These are phyloP conservation scores for Fraxinus sp. DNA, from an alignment of 305 asterid genomes.

Conservation along the genomic window DNA sequence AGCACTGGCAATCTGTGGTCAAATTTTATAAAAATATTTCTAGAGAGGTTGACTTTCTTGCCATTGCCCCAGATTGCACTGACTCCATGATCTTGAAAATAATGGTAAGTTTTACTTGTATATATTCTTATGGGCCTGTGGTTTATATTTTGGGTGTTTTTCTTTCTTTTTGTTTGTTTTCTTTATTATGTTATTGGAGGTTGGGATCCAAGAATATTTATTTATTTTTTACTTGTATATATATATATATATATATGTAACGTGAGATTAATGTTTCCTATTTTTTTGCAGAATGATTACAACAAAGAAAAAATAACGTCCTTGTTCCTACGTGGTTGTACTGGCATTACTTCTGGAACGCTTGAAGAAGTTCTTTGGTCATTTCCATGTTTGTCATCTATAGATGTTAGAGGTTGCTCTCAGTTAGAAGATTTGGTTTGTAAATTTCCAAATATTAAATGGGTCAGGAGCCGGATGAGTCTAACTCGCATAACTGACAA, in stretches of 20 bases:
- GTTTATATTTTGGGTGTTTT: not conserved
- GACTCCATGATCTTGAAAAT: constrained; percentile 61
- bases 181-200: not conserved
- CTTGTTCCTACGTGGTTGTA: constrained; percentile 78
- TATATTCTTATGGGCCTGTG: constrained; percentile 4
- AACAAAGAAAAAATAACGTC: constrained; percentile 69
- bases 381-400: constrained; percentile 54
- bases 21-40: constrained; percentile 60
- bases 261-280: constrained; percentile 22
- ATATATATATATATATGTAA: not conserved
- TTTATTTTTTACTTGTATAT: not conserved
- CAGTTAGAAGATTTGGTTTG: constrained; percentile 78
- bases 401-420: constrained; percentile 92
- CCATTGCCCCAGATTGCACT: constrained; percentile 60
- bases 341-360: constrained; percentile 58
- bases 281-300: constrained; percentile 73
- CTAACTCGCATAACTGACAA: constrained; percentile 55
- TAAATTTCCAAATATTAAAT: constrained; percentile 76
- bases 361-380: constrained; percentile 79
- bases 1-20: constrained; percentile 80
- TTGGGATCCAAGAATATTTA: not conserved
- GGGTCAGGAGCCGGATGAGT: constrained; percentile 64
- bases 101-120: constrained; percentile 56
- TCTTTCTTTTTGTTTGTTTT: not conserved
- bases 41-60: constrained; percentile 68